phyloP scores from a whole-genome alignment of 2,329 filamentous ascomycete species.

The Sporothrix curviconia region DNA sequence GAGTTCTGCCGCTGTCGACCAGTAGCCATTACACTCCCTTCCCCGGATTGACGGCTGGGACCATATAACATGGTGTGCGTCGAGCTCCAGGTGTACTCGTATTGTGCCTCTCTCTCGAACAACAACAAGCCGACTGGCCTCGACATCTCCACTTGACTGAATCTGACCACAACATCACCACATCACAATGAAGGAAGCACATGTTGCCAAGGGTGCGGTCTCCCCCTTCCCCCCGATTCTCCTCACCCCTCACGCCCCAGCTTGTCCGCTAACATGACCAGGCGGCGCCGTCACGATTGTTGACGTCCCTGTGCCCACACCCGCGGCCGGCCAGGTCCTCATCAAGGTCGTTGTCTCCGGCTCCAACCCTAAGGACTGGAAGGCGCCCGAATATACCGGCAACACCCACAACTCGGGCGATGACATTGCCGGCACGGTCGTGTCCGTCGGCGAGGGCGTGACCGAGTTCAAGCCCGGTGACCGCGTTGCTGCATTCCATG shows the following conservation, averaged over 20 bases:
- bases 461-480: constrained; percentile 52
- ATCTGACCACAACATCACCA: not conserved
- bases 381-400: constrained; percentile 22
- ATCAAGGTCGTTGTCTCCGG: constrained; percentile 28
- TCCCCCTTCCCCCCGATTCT: not conserved
- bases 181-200: constrained; percentile 5
- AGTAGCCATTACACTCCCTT: too few species aligned
- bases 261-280: constrained; percentile 14
- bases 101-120: too few species aligned
- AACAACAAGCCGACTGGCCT: not conserved
- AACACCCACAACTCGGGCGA: constrained; percentile 39
- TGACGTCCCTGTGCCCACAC: constrained; percentile 31
- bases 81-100: too few species aligned
- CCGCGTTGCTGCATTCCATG: constrained; percentile 49
- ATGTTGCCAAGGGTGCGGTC: not conserved
- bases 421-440: constrained; percentile 50
- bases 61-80: too few species aligned
- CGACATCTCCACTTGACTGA: not conserved
- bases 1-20: too few species aligned
- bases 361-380: constrained; percentile 45
- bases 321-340: constrained; percentile 24
- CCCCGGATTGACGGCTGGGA: too few species aligned
- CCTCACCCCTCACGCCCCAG: not conserved
- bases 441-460: constrained; percentile 48
- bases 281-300: constrained; percentile 31